phyloP scores from a whole-genome alignment of 768 basidiomycete genomes.

The Tylopilus subfusipes region DNA sequence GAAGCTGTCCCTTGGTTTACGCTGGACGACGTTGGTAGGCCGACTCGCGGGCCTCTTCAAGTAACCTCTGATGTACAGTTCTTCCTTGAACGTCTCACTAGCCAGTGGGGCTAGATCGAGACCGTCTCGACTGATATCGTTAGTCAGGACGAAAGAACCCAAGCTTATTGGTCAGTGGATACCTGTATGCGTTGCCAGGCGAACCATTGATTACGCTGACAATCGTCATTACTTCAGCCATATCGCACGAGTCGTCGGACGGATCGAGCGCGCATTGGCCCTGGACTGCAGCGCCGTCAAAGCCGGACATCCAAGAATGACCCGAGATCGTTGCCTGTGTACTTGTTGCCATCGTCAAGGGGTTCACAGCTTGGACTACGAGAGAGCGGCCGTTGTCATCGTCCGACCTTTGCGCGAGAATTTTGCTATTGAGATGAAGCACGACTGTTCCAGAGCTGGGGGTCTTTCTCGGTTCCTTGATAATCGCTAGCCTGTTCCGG shows the following conservation, averaged over 20 bases:
- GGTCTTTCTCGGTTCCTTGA: background rate
- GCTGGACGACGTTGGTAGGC: conserved; percentile 1
- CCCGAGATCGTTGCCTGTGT: background rate
- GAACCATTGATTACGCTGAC: background rate
- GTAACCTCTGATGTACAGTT: conserved; percentile 29
- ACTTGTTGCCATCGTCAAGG: background rate
- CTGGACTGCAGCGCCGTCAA: background rate
- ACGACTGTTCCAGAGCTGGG: background rate
- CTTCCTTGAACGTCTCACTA: conserved; percentile 27
- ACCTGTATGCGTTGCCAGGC: conserved; percentile 9
- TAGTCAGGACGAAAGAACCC: background rate
- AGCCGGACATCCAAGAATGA: background rate
- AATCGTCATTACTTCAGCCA: conserved; percentile 7
- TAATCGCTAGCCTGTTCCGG: background rate
- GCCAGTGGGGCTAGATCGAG: conserved; percentile 24
- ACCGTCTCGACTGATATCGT: conserved; percentile 3
- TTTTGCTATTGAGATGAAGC: background rate
- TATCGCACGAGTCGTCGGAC: conserved; percentile 4
- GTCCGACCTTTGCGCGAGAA: background rate
- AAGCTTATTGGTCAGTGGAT: background rate
- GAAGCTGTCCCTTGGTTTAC: background rate
- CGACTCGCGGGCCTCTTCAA: conserved; percentile 16
- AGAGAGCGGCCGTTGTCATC: background rate
- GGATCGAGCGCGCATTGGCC: background rate
- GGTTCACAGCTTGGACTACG: background rate